Evolutionary conservation across 306 rosid species (phyloP), one percentile per base, ranked within the genome.

Genomic region (Canavalia ensiformis): DNA sequence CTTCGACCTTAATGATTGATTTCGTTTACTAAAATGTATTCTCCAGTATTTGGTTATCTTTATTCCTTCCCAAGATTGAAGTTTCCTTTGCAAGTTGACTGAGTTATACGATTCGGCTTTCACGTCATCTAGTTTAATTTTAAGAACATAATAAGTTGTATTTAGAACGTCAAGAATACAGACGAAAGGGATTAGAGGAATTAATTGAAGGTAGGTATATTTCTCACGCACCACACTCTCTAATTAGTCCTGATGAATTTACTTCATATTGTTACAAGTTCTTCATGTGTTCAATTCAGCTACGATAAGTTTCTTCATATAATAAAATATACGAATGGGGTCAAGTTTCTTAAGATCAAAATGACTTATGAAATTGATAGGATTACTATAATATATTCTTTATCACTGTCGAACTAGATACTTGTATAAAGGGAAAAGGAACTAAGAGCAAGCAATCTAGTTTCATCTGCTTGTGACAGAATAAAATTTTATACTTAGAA

Each of bases 381-480:
- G 25, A 4, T 45, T 2, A 45, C 9, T 45, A 35, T 35, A 4
- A 4, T 35, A 35, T 35, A 35, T 37, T 37, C 41, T 31, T 5
- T 25, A 73, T 28, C 33, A 29, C 44, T 52, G 64, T 54, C 5
- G 64, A 37, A 72, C 35, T 34, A 72, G 63, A 56, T 28, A 73
- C 52, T 41, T 25, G 0, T 7, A 65, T 10, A 39, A 65, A 41
- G 51, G 71, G 34, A 50, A n/a, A 39, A 18, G 13, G 47, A 64
- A 64, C 30, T 13, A 60, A 44, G 35, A 60, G 8, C 25, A 60
- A 5, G 28, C 28, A 5, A 64, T 12, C 7, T 67, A 44, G 73
- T 44, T 67, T 44, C 39, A 44, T n/a, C 45, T 67, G 71, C 34
- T 65, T 37, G 50, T 41, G 50, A 10, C 5, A 2, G 25, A 18